These are phyloP conservation scores for Limtongozyma cylindracea DNA, from an alignment of 805 yeast genomes.

Conservation along the genomic window DNA sequence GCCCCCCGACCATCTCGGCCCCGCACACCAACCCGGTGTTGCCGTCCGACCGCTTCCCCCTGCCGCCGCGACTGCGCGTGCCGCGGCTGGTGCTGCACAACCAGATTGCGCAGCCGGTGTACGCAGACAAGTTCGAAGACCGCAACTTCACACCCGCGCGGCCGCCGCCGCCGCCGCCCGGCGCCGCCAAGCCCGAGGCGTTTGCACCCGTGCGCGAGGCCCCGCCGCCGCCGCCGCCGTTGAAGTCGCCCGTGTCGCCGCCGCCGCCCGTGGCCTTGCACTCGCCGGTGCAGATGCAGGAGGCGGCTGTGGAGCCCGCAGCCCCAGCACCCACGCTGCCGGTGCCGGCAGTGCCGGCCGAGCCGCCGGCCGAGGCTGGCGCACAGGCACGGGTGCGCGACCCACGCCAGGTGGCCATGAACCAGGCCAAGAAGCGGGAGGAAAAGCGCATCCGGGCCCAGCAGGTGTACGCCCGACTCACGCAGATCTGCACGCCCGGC, in stretches of 20 bases:
- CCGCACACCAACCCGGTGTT: conserved; percentile 1
- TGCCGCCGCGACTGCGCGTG: conserved; percentile 1
- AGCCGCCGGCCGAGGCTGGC: conserved; percentile 1
- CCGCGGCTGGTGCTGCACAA: too few relatives aligned
- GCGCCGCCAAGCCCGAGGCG: conserved; percentile 6
- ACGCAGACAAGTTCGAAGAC: too few relatives aligned
- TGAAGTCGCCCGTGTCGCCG: conserved; percentile 13
- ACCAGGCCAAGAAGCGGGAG: conserved; percentile 48
- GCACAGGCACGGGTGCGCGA: conserved; percentile 16
- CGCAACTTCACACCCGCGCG: too few relatives aligned
- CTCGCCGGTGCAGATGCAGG: too few relatives aligned
- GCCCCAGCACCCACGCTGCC: too few relatives aligned
- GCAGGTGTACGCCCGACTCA: conserved; percentile 44
- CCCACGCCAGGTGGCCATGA: conserved; percentile 25
- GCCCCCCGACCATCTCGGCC: conserved; percentile 2
- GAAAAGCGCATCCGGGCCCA: conserved; percentile 49
- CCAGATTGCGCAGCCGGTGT: too few relatives aligned
- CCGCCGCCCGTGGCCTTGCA: conserved; percentile 8
- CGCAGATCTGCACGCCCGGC: conserved; percentile 58
- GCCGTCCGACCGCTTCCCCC: conserved; percentile 4
- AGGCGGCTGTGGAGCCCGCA: too few relatives aligned
- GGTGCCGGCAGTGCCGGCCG: too few relatives aligned
- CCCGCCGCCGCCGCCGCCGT: conserved; percentile 7
- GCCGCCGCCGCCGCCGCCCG: conserved; percentile 7
- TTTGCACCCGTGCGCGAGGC: conserved; percentile 1